A percentile compares a stretch with the other conserved stretches of the same genome.
Evolutionary conservation across 2,329 filamentous ascomycete genomes (phyloP).

Genomic region (Capronia americana): DNA sequence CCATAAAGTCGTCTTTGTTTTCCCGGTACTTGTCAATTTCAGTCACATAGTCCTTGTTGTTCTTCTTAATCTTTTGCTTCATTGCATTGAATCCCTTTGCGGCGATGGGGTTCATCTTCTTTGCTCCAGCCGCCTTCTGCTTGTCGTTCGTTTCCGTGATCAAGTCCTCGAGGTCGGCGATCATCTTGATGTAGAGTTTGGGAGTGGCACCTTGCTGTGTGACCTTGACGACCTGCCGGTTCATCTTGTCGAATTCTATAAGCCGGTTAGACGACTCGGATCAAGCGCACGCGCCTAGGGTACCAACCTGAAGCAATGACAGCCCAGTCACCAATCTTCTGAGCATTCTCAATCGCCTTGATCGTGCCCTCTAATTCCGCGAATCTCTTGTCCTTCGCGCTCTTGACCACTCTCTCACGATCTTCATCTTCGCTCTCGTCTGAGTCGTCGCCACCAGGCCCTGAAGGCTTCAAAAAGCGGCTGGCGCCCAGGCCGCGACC

Average conservation of each 20-base stretch:
- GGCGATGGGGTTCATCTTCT: slow-evolving; percentile 99
- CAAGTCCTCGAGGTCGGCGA: slow-evolving; percentile 91
- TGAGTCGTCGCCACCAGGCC: slow-evolving; percentile 69
- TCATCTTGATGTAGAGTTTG: slow-evolving; percentile 89
- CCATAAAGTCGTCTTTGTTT: slow-evolving; percentile 87
- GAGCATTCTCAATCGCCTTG: slow-evolving; percentile 90
- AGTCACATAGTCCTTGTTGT: slow-evolving; percentile 89
- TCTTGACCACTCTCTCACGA: slow-evolving; percentile 85
- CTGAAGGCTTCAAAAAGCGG: slow-evolving; percentile 74
- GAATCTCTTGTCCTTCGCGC: slow-evolving; percentile 94
- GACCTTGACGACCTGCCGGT: slow-evolving; percentile 82
- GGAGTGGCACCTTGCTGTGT: slow-evolving; percentile 78
- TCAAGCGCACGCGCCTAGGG: background rate
- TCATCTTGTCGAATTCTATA: slow-evolving; percentile 91
- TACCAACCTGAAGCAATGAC: slow-evolving; percentile 83
- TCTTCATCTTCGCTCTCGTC: slow-evolving; percentile 87
- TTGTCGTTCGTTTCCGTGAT: slow-evolving; percentile 94
- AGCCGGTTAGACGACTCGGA: slow-evolving; percentile 16
- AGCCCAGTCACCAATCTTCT: slow-evolving; percentile 98
- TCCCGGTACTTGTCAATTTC: slow-evolving; percentile 87
- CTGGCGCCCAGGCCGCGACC: slow-evolving; percentile 73
- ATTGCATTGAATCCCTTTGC: slow-evolving; percentile 93
- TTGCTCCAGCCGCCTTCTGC: slow-evolving; percentile 84
- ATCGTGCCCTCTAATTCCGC: slow-evolving; percentile 93
- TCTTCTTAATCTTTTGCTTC: slow-evolving; percentile 98